Evolutionary conservation across 208 protist genomes (phyloP).

Genomic region (Trypanosoma congolense): DNA sequence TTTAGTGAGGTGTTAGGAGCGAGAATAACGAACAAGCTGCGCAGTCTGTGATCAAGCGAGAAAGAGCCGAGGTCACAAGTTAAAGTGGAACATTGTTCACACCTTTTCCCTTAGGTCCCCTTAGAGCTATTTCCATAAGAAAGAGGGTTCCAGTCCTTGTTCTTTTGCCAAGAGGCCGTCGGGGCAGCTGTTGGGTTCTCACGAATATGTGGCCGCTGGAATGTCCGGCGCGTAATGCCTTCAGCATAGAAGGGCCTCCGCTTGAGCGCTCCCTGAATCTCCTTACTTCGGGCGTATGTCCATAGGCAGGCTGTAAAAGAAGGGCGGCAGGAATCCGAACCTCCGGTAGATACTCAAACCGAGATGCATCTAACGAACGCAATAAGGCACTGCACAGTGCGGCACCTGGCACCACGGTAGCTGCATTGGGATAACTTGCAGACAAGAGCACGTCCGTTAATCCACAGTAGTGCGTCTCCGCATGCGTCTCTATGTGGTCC

Average conservation of each 20-base stretch:
- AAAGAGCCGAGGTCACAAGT: too few species aligned
- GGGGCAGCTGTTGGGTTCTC: conserved; percentile 65
- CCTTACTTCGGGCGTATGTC: conserved; percentile 24
- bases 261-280: conserved; percentile 19
- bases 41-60: too few species aligned
- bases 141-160: conserved; percentile 32
- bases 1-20: too few species aligned
- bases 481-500: conserved; percentile 66
- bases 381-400: conserved; percentile 58
- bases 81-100: too few species aligned
- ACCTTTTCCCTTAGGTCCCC: conserved; percentile 61
- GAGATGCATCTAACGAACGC: conserved; percentile 52
- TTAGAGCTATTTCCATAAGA: conserved; percentile 40
- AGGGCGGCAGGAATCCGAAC: conserved; percentile 53
- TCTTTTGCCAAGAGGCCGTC: conserved; percentile 24
- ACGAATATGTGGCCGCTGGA: conserved; percentile 59
- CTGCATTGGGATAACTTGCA: conserved; percentile 59
- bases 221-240: conserved; percentile 29
- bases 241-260: conserved; percentile 15
- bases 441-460: conserved; percentile 77
- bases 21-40: too few species aligned
- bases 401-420: conserved; percentile 50
- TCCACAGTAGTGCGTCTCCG: conserved; percentile 72
- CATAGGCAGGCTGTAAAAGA: conserved; percentile 64
- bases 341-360: conserved; percentile 68